Conservation (phyloP, 2,329 filamentous ascomycete genomes). For the Penicillium glabrum region DNA sequence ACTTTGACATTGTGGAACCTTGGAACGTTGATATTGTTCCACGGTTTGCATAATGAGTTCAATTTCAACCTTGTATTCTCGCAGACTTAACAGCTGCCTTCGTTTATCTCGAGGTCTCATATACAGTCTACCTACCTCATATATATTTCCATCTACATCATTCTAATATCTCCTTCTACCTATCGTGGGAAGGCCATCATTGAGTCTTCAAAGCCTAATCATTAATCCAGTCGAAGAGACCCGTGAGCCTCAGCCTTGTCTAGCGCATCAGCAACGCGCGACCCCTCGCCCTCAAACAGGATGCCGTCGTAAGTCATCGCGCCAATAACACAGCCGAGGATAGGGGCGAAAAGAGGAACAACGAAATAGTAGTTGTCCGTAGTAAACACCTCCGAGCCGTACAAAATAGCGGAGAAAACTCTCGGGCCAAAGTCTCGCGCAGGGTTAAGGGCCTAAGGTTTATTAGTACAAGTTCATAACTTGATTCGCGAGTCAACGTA, state of each 20-base stretch:
- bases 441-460: constrained; percentile 29
- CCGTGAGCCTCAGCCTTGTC: constrained; percentile 24
- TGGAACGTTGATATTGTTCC: too few species aligned
- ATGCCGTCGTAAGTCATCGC: constrained; percentile 28
- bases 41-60: too few species aligned
- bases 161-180: neutral
- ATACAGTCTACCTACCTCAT: too few species aligned
- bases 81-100: too few species aligned
- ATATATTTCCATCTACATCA: neutral
- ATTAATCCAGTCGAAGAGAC: constrained; percentile 17
- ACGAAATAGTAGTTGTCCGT: constrained; percentile 29
- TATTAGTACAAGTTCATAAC: neutral
- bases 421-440: constrained; percentile 32
- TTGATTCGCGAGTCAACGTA: constrained; percentile 13
- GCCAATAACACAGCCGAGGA: constrained; percentile 28
- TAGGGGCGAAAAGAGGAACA: constrained; percentile 29
- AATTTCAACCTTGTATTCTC: too few species aligned
- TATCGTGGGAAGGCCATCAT: neutral
- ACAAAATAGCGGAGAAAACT: constrained; percentile 31
- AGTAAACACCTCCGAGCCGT: constrained; percentile 30
- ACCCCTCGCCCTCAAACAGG: constrained; percentile 31
- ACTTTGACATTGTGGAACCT: too few species aligned
- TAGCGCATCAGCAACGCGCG: constrained; percentile 28
- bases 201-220: neutral
- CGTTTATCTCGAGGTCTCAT: too few species aligned